A percentile compares a stretch with the other conserved stretches of the same genome.
phyloP scores from a whole-genome alignment of 1,284 basidiomycete genomes.

The Porogramme epimiltina region DNA sequence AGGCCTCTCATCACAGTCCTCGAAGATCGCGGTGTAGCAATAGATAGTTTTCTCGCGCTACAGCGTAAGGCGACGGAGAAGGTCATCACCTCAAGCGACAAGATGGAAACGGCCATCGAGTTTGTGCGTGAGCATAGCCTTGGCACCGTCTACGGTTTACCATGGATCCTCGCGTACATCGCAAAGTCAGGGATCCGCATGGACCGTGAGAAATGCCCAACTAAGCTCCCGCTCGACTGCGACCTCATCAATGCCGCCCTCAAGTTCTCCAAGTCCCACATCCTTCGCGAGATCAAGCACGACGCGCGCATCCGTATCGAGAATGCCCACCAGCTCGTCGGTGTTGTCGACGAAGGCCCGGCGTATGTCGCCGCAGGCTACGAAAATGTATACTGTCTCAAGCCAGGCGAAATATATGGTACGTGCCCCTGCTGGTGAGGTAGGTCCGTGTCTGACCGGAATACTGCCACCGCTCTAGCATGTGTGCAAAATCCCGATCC shows the following conservation, averaged over 20 bases:
- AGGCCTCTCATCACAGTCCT: conserved; percentile 72
- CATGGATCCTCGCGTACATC: conserved; percentile 51
- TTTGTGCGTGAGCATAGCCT: conserved; percentile 53
- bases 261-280: conserved; percentile 55
- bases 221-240: conserved; percentile 16
- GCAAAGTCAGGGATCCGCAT: conserved; percentile 51
- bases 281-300: conserved; percentile 73
- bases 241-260: conserved; percentile 55
- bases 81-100: conserved; percentile 56
- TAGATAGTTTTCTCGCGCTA: conserved; percentile 54
- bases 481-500: conserved; percentile 54
- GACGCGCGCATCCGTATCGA: conserved; percentile 69
- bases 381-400: conserved; percentile 53
- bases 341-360: conserved; percentile 78
- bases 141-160: conserved; percentile 53
- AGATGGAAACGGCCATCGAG: conserved; percentile 41
- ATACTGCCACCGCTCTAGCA: conserved; percentile 33
- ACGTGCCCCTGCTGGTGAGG: conserved; percentile 13
- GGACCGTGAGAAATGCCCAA: conserved; percentile 29
- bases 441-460: background rate
- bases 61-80: conserved; percentile 54
- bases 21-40: conserved; percentile 61
- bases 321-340: conserved; percentile 66
- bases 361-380: conserved; percentile 51
- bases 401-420: conserved; percentile 65